A percentile compares a stretch with the other conserved stretches of the same genome.
Conservation (phyloP, 192 early-diverging fungal genomes). For the Backusella tuberculispora region DNA sequence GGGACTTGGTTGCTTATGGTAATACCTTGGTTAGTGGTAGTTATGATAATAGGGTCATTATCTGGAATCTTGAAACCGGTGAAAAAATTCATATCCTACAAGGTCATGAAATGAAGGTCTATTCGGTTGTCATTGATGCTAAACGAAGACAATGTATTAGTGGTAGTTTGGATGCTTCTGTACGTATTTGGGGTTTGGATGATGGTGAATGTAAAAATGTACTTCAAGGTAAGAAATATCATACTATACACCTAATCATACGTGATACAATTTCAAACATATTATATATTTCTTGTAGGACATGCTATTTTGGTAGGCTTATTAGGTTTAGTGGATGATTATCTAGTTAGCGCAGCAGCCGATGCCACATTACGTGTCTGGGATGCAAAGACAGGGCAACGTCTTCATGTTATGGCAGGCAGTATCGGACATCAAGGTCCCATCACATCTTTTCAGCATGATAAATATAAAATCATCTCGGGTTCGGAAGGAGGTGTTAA, state of each 20-base stretch:
- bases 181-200: conserved; percentile 89
- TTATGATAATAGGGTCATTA: conserved; percentile 87
- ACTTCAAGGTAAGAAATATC: conserved; percentile 88
- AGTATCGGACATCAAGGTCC: conserved; percentile 77
- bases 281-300: conserved; percentile 61
- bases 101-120: conserved; percentile 94
- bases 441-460: conserved; percentile 98
- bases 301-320: conserved; percentile 94
- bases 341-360: conserved; percentile 92
- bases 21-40: conserved; percentile 88
- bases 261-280: conserved; percentile 46
- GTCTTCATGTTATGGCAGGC: conserved; percentile 62
- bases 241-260: conserved; percentile 31
- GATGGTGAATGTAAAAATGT: conserved; percentile 78
- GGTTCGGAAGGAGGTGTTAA: conserved; percentile 93
- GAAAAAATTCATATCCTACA: conserved; percentile 63
- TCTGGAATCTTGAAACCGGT: conserved; percentile 87
- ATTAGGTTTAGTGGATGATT: conserved; percentile 81
- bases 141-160: conserved; percentile 85
- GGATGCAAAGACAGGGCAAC: conserved; percentile 66
- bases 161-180: conserved; percentile 93
- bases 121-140: conserved; percentile 85
- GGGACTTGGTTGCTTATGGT: conserved; percentile 88
- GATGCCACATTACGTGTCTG: conserved; percentile 94
- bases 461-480: conserved; percentile 87